Conservation (phyloP, 805 yeast species). For the Kodamaea nitidulidarum region DNA sequence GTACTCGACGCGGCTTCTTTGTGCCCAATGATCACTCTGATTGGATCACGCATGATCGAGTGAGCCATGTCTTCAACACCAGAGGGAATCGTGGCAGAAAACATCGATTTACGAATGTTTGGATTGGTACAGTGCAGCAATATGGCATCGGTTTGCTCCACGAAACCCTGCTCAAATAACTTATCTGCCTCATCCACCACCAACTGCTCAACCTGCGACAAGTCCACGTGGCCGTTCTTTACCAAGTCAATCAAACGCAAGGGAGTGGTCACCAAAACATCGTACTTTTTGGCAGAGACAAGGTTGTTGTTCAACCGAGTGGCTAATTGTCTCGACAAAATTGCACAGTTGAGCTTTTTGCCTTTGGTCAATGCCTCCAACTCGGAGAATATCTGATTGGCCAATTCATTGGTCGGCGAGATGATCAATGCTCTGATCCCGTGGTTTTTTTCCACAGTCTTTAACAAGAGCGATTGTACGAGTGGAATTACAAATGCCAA, state of each 20-base stretch:
- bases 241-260: conserved; percentile 78
- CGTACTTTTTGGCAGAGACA: conserved; percentile 61
- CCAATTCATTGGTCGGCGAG: conserved; percentile 93
- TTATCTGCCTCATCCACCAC: conserved; percentile 96
- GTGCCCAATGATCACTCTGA: conserved; percentile 85
- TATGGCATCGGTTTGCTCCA: conserved; percentile 87
- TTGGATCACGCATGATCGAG: conserved; percentile 78
- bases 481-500: conserved; percentile 84
- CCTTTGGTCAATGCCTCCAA: conserved; percentile 56
- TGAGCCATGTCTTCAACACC: conserved; percentile 85
- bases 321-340: conserved; percentile 69
- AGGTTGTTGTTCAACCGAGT: conserved; percentile 61
- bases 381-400: conserved; percentile 76
- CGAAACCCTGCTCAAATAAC: conserved; percentile 79
- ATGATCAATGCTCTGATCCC: conserved; percentile 75
- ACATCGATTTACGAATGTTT: conserved; percentile 67
- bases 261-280: conserved; percentile 84
- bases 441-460: conserved; percentile 28
- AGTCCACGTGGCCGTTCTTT: conserved; percentile 54
- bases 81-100: conserved; percentile 94
- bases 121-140: conserved; percentile 53
- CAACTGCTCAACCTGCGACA: conserved; percentile 65
- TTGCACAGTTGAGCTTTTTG: conserved; percentile 53
- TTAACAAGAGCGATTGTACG: conserved; percentile 46
- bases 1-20: conserved; percentile 87